Evolutionary conservation across 2,329 filamentous ascomycete genomes (phyloP), one percentile per base, ranked within the genome.

Genomic region (Chaetomium sp.): DNA sequence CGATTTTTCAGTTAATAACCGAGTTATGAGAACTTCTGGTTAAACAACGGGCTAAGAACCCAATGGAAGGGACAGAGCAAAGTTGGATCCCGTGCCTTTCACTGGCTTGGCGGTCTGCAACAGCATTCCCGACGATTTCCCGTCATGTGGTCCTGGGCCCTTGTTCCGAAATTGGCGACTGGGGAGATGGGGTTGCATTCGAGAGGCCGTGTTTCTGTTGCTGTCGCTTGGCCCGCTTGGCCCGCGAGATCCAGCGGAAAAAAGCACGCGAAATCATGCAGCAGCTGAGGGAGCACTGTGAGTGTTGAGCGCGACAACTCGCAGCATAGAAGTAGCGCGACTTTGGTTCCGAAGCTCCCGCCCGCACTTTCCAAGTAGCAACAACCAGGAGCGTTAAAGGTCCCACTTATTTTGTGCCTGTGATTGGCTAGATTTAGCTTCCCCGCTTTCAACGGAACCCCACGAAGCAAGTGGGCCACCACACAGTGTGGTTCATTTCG

Each of bases 401-500:
- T 52, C 37, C 35, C 47, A 37, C 50, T 53, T 52, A 27, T 49
- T 34, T 32, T 35, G 35, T 42, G 43, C n/a, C 10, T 36, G 33
- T 60, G 56, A 62, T 64, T 64, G 62, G 62, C 3, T 43, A 47
- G 34, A 5, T 9, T 19, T 33, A 48, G 43, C 9, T 53, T 57
- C 52, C 54, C 62, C 62, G 57, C 57, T 62, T 55, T 47, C 44
- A 55, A 58, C 55, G 53, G 54, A 38, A 61, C 61, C 50, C 55
- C 59, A 59, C 46, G 47, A 57, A 46, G 34, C 48, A 45, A 43
- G 48, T 36, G 36, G 48, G 46, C 33, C 52, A 27, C 19, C 19
- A 27, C 19, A 55, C 56, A 52, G 49, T 53, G 48, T 57, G 46
- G 32, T 49, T 46, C 14, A 34, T 34, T 5, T 41, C 27, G 56